These are phyloP conservation scores for Dysphania ambrosioides DNA, from an alignment of 148 eudicot genomes.

Conservation along the genomic window DNA sequence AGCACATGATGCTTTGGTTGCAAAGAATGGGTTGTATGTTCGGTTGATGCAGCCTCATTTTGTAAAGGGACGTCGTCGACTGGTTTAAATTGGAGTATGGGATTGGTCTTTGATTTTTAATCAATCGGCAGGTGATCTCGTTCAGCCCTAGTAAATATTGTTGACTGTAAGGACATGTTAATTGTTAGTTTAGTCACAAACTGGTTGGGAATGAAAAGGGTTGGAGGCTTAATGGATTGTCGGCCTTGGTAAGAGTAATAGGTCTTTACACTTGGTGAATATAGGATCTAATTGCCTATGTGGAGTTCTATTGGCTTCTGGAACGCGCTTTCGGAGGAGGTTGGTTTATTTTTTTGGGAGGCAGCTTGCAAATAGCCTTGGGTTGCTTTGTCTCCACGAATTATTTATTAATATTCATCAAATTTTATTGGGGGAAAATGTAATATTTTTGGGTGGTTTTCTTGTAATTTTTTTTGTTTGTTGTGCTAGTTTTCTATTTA, in stretches of 20 bases:
- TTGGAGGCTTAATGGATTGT: conserved; percentile 10
- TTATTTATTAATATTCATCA: conserved; percentile 20
- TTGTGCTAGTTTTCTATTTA: not conserved
- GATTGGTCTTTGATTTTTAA: not conserved
- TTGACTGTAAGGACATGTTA: conserved; percentile 22
- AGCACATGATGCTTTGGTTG: conserved; percentile 63
- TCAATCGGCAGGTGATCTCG: conserved; percentile 2
- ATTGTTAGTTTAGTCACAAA: conserved; percentile 9
- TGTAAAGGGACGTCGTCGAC: conserved; percentile 78
- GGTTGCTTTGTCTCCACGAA: conserved; percentile 34
- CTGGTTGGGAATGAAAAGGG: not conserved
- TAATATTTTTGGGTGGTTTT: conserved; percentile 29
- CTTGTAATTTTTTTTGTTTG: not conserved
- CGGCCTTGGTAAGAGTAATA: conserved; percentile 7
- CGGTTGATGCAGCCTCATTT: conserved; percentile 97
- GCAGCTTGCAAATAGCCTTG: conserved; percentile 21
- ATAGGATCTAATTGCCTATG: conserved; percentile 16
- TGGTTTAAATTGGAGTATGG: conserved; percentile 28
- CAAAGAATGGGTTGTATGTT: conserved; percentile 81
- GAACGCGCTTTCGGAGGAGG: conserved; percentile 42
- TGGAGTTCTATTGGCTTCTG: conserved; percentile 20
- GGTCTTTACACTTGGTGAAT: conserved; percentile 21
- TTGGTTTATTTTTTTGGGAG: conserved; percentile 27
- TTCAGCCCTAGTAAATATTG: conserved; percentile 16
- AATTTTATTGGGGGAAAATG: conserved; percentile 29